A percentile compares a stretch with the other conserved stretches of the same genome.
phyloP scores from a whole-genome alignment of 257 asterid genomes.

The Craterostigma plantagineum region DNA sequence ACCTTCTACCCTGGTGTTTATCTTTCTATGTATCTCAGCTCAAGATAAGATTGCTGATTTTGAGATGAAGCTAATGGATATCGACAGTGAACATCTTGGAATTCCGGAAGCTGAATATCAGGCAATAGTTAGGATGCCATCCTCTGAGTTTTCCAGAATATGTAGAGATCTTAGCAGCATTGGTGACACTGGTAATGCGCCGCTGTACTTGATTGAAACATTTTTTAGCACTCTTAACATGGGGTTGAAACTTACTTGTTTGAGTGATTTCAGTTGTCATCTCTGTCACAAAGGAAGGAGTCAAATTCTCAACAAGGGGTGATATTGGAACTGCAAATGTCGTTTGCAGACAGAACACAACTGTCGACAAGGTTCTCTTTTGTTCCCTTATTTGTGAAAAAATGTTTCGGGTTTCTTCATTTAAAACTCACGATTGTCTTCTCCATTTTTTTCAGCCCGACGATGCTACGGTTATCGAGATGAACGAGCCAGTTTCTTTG shows the following conservation, averaged over 20 bases:
- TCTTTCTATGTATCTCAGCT: constrained; percentile 12
- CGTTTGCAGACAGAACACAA: constrained; percentile 79
- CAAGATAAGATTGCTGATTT: constrained; percentile 56
- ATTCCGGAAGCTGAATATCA: constrained; percentile 57
- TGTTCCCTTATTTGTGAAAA: no score
- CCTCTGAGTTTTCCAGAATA: constrained; percentile 38
- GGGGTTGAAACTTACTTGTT: not conserved
- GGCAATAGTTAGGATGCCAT: constrained; percentile 52
- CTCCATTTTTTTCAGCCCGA: constrained; percentile 30
- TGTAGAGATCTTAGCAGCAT: constrained; percentile 53
- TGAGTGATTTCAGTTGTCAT: constrained; percentile 47
- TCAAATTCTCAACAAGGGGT: constrained; percentile 84
- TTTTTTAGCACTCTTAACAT: not conserved
- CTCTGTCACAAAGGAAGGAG: constrained; percentile 94
- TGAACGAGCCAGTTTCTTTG: constrained; percentile 74
- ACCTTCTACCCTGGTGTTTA: not conserved
- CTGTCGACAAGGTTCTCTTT: constrained; percentile 59
- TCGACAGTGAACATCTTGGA: constrained; percentile 53
- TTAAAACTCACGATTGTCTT: no score
- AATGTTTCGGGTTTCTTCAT: no score
- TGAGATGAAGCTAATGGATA: constrained; percentile 58
- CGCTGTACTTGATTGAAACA: not conserved
- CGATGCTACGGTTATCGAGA: constrained; percentile 61
- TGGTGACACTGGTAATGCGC: constrained; percentile 36
- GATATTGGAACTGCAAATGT: constrained; percentile 77